Evolutionary conservation across 2,329 filamentous ascomycete genomes (phyloP), one percentile per base, ranked within the genome.

Genomic region (Mycosphaerella arachidis): DNA sequence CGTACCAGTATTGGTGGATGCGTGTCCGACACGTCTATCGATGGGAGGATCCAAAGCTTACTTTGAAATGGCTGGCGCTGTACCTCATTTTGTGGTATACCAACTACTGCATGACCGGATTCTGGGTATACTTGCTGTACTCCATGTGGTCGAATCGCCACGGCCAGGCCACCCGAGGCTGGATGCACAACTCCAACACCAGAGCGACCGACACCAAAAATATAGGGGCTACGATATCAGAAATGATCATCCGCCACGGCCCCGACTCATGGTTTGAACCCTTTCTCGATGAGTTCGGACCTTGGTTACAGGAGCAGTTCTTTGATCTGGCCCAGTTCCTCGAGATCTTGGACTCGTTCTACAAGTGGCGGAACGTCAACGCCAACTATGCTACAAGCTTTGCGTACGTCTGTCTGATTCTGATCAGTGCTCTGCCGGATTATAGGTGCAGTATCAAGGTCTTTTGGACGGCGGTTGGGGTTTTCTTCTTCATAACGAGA

Each of bases 21-120:
- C 53, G 53, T 12, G 43, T 56, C 4, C 53, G 53, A 48, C 45
- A 18, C 16, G 40, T 56, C 24, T 56, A 56, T 35, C 37, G 53
- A n/a, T 56, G 53, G 53, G 53, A 56, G 29, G 43, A 56, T 33
- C 53, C 53, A 13, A 30, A 18, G 29, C 29, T 56, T 3, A 56
- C 53, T 10, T 16, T 12, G 12, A 52, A 52, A 52, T 52, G 50
- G 50, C 30, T 52, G 12, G 18, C 18, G 18, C 3, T 18, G 12
- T 56, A 56, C 29, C n/a, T 48, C 35, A 20, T 56, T 2, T 29
- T 56, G 27, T 40, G 43, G 35, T 46, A 48, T 24, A 30, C 29
- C 27, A 40, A 40, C n/a, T 56, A 56, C 27, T 56, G 43, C 40
- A 56, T 56, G 53, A 56, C 53, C 13, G 43, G 24, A 16, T 56